These are phyloP conservation scores for Stachybotrys chlorohalonatus DNA, from an alignment of 2,329 filamentous ascomycete genomes.

Conservation along the genomic window DNA sequence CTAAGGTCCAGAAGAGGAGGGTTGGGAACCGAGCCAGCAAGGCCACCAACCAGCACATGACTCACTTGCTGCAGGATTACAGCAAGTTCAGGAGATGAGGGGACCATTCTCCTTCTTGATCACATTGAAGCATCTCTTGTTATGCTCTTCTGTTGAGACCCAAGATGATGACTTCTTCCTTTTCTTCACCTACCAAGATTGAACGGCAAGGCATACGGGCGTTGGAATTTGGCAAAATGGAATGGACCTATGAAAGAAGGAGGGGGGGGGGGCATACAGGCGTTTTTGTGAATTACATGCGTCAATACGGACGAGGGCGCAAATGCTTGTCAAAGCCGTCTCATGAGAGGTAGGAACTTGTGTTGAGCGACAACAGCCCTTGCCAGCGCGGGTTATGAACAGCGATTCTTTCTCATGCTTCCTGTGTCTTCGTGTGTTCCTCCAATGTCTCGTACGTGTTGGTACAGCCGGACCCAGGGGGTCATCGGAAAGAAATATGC, in stretches of 20 bases:
- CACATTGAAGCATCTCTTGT: too few species aligned
- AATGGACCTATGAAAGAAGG: background rate
- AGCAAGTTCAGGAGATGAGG: conserved; percentile 34
- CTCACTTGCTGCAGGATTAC: conserved; percentile 68
- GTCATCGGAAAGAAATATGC: too few species aligned
- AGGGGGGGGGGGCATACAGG: too few species aligned
- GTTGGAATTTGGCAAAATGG: background rate
- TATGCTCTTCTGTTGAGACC: too few species aligned
- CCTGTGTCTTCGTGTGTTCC: background rate
- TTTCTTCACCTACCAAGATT: background rate
- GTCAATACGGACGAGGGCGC: background rate
- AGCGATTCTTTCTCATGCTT: background rate
- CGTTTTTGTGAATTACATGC: background rate
- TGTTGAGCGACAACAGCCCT: background rate
- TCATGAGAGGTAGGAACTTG: background rate
- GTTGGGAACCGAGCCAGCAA: conserved; percentile 60
- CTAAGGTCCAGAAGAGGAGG: conserved; percentile 68
- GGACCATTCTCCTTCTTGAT: too few species aligned
- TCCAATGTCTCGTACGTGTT: background rate
- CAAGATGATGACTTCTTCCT: background rate
- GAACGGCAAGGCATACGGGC: background rate
- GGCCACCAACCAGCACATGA: conserved; percentile 84
- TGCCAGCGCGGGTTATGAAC: background rate
- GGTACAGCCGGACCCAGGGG: too few species aligned
- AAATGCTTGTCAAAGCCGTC: background rate